Percentiles rank a stretch among this genome's conserved stretches.
Conservation (phyloP, 495 filamentous ascomycete species). For the Hypoxylon subgilvum region DNA sequence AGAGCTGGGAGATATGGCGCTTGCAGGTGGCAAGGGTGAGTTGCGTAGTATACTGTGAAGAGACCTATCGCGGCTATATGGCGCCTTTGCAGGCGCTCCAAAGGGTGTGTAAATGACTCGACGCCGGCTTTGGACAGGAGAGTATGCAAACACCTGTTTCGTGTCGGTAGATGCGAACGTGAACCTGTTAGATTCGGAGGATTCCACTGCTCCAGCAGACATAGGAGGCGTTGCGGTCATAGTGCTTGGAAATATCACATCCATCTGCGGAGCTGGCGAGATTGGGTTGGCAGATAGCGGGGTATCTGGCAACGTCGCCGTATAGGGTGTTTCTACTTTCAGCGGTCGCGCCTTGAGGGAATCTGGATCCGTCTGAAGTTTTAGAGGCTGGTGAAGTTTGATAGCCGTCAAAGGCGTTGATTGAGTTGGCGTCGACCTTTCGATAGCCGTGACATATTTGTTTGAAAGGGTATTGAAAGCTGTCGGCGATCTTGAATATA, state of each 20-base stretch:
- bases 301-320: slow-evolving; percentile 52
- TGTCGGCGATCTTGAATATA: slow-evolving; percentile 74
- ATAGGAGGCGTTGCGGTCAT: slow-evolving; percentile 59
- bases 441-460: slow-evolving; percentile 71
- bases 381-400: slow-evolving; percentile 50
- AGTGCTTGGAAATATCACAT: slow-evolving; percentile 50
- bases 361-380: slow-evolving; percentile 51
- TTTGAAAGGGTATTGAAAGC: slow-evolving; percentile 83
- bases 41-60: slow-evolving; percentile 79
- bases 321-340: slow-evolving; percentile 48
- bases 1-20: slow-evolving; percentile 51
- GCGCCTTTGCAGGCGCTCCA: slow-evolving; percentile 39
- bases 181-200: slow-evolving; percentile 45
- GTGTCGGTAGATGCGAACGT: slow-evolving; percentile 43
- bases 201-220: slow-evolving; percentile 52
- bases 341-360: slow-evolving; percentile 32
- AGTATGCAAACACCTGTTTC: slow-evolving; percentile 19
- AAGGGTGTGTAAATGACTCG: slow-evolving; percentile 32
- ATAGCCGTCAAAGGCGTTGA: slow-evolving; percentile 50
- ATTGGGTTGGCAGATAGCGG: slow-evolving; percentile 51
- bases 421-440: slow-evolving; percentile 64
- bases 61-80: slow-evolving; percentile 70
- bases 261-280: slow-evolving; percentile 49
- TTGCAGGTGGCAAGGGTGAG: slow-evolving; percentile 65
- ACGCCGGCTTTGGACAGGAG: slow-evolving; percentile 33